These are phyloP conservation scores for Xylariaceae sp. DNA, from an alignment of 2,329 filamentous ascomycete genomes.

Conservation along the genomic window DNA sequence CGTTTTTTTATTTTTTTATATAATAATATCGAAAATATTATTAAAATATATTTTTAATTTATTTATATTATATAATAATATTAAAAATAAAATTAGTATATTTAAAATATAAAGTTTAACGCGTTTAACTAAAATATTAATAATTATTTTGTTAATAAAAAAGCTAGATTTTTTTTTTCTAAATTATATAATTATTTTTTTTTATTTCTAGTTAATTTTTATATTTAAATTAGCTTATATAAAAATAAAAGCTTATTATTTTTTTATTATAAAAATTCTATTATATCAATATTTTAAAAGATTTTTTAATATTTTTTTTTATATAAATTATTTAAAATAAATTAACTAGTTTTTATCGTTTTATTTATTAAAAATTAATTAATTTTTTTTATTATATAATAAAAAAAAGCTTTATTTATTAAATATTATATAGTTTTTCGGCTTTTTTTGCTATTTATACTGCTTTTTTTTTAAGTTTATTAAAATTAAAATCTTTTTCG, in stretches of 20 bases:
- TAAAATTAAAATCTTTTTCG: not conserved
- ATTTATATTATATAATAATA: not conserved
- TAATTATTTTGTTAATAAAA: not conserved
- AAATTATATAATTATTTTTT: not conserved
- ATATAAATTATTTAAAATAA: not conserved
- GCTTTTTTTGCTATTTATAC: not conserved
- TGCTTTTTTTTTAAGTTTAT: not conserved
- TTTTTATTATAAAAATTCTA: too few relatives aligned
- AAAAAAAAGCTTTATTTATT: not conserved
- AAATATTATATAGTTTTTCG: not conserved
- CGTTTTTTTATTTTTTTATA: not conserved
- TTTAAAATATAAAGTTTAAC: not conserved
- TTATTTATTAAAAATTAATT: too few relatives aligned
- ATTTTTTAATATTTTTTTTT: not conserved
- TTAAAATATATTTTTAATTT: not conserved
- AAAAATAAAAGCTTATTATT: not conserved
- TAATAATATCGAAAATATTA: not conserved
- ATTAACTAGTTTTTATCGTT: not conserved
- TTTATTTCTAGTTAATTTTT: not conserved
- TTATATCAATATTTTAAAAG: not conserved
- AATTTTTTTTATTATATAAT: not conserved
- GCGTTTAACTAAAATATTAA: not conserved
- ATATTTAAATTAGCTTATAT: not conserved
- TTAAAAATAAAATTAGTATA: not conserved
- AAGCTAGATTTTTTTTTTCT: not conserved